A percentile compares a stretch with the other conserved stretches of the same genome.
These are phyloP conservation scores for Claviceps spartinae DNA, from an alignment of 2,329 filamentous ascomycete species.

Conservation along the genomic window DNA sequence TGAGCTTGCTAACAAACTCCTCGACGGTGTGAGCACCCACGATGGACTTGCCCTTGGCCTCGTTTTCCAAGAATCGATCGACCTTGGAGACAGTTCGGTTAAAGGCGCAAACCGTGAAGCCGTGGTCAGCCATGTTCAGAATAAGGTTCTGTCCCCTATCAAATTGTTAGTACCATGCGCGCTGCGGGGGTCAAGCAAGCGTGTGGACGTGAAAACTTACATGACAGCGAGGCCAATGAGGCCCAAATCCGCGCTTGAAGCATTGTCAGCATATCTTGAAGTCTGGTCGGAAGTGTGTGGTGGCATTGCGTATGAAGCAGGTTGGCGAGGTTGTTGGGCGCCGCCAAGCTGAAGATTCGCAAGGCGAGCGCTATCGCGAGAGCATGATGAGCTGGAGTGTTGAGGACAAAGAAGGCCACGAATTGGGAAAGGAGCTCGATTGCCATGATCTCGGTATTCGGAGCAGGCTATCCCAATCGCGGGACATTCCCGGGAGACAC, in stretches of 20 bases:
- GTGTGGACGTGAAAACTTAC: slow-evolving; percentile 31
- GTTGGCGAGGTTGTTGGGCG: slow-evolving; percentile 34
- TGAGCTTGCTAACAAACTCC: slow-evolving; percentile 94
- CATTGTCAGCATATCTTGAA: slow-evolving; percentile 41
- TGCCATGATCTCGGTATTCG: background rate
- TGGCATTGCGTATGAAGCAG: slow-evolving; percentile 15
- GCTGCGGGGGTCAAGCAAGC: background rate
- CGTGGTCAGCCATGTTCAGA: slow-evolving; percentile 77
- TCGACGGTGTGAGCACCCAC: slow-evolving; percentile 85
- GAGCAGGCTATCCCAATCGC: background rate
- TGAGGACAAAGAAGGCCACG: slow-evolving; percentile 2
- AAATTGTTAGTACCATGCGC: slow-evolving; percentile 2
- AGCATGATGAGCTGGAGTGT: slow-evolving; percentile 25
- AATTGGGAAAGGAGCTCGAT: background rate
- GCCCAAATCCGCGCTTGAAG: slow-evolving; percentile 69
- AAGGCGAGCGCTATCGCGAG: slow-evolving; percentile 52
- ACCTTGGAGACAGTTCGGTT: slow-evolving; percentile 99
- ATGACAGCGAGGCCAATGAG: slow-evolving; percentile 89
- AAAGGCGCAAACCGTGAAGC: slow-evolving; percentile 95
- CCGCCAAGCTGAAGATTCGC: slow-evolving; percentile 60
- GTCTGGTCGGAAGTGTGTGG: slow-evolving; percentile 13
- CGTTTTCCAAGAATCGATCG: slow-evolving; percentile 81
- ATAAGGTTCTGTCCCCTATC: slow-evolving; percentile 69
- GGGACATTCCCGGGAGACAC: background rate
- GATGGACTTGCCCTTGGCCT: slow-evolving; percentile 90